phyloP scores from a whole-genome alignment of 768 basidiomycete genomes.

The Harrya chromipes region DNA sequence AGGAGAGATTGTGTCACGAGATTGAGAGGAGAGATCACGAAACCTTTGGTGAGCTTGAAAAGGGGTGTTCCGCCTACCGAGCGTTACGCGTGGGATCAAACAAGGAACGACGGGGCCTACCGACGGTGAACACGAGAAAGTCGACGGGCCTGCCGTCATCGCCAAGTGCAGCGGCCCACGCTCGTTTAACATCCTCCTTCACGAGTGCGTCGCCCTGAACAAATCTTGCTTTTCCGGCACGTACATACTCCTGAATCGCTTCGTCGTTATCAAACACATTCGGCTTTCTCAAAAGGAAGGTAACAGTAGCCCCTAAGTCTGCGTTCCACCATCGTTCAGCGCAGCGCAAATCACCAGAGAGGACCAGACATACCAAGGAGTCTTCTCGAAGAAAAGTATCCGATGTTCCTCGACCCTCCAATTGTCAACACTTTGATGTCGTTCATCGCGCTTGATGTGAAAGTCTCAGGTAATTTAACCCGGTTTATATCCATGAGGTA shows the following conservation, averaged over 20 bases:
- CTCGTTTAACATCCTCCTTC: slow-evolving; percentile 46
- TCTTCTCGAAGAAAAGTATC: slow-evolving; percentile 47
- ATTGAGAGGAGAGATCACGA: slow-evolving; percentile 47
- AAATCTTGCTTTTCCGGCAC: slow-evolving; percentile 49
- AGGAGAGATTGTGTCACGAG: slow-evolving; percentile 57
- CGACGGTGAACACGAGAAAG: slow-evolving; percentile 59
- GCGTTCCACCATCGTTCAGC: neutral
- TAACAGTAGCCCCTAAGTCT: slow-evolving; percentile 60
- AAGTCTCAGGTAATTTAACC: neutral
- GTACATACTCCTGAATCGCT: slow-evolving; percentile 49
- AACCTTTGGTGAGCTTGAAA: slow-evolving; percentile 47
- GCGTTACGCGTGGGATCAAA: neutral
- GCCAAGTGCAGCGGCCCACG: slow-evolving; percentile 43
- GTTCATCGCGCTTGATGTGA: slow-evolving; percentile 11
- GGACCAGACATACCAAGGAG: slow-evolving; percentile 39
- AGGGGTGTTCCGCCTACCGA: slow-evolving; percentile 29
- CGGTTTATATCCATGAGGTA: slow-evolving; percentile 7
- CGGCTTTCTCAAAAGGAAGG: slow-evolving; percentile 57
- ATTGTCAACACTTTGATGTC: slow-evolving; percentile 37
- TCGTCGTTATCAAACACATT: slow-evolving; percentile 52
- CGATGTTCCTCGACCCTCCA: slow-evolving; percentile 57
- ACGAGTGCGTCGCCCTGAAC: slow-evolving; percentile 61
- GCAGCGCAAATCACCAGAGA: neutral
- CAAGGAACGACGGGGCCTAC: slow-evolving; percentile 32
- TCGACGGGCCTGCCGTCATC: slow-evolving; percentile 40